Conservation (phyloP, 1,139 yeast genomes). For the Pneumocystis carinii region DNA sequence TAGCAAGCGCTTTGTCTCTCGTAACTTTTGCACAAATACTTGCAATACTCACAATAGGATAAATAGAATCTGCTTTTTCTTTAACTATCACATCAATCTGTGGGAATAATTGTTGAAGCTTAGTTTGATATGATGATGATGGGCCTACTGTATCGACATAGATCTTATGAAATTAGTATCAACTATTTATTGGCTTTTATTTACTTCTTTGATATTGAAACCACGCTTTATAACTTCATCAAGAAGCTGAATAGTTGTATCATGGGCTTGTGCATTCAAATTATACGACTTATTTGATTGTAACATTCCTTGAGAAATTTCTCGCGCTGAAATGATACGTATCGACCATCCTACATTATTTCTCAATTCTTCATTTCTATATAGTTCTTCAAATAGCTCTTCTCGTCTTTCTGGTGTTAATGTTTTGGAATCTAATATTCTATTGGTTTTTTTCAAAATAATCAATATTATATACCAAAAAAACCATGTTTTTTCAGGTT, state of each 20-base stretch:
- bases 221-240: slow-evolving; percentile 44
- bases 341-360: slow-evolving; percentile 76
- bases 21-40: slow-evolving; percentile 96
- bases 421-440: slow-evolving; percentile 42
- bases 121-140: slow-evolving; percentile 66
- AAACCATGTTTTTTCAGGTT: slow-evolving; percentile 55
- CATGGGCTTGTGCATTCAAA: slow-evolving; percentile 91
- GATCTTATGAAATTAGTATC: slow-evolving; percentile 21
- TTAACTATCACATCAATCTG: slow-evolving; percentile 63
- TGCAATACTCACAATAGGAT: slow-evolving; percentile 88
- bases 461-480: slow-evolving; percentile 37
- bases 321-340: slow-evolving; percentile 69
- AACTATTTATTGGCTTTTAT: slow-evolving; percentile 25
- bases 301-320: slow-evolving; percentile 80
- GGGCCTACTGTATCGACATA: slow-evolving; percentile 97
- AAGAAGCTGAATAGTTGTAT: slow-evolving; percentile 70
- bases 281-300: slow-evolving; percentile 52
- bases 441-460: not conserved
- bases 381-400: slow-evolving; percentile 44
- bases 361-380: slow-evolving; percentile 33
- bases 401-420: slow-evolving; percentile 60
- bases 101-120: slow-evolving; percentile 58
- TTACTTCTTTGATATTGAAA: slow-evolving; percentile 32
- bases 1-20: slow-evolving; percentile 54
- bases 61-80: slow-evolving; percentile 89